Evolutionary conservation across 331 rosid species (phyloP).

Genomic region (Prunus yedoensis): DNA sequence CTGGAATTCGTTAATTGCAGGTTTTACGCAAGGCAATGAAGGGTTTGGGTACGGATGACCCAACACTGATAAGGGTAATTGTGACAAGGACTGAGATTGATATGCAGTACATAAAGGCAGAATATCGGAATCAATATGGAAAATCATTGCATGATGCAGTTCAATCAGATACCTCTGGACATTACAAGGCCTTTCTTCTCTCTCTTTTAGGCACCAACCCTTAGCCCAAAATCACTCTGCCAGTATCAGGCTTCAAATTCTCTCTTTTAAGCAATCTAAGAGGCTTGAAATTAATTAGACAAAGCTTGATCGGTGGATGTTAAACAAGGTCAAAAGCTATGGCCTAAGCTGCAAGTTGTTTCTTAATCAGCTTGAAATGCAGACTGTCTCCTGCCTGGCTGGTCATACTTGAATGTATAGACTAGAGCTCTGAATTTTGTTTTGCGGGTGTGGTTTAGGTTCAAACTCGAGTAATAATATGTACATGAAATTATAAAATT

Average conservation of each 20-base stretch:
- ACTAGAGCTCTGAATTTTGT: not conserved
- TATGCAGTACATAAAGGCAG: slow-evolving; percentile 60
- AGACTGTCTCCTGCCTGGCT: too few relatives aligned
- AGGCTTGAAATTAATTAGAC: too few relatives aligned
- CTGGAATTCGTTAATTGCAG: slow-evolving; percentile 26
- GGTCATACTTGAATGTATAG: not conserved
- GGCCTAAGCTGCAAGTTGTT: too few relatives aligned
- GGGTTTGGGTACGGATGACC: slow-evolving; percentile 76
- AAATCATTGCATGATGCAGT: slow-evolving; percentile 59
- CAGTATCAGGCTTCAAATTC: too few relatives aligned
- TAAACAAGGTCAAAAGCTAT: too few relatives aligned
- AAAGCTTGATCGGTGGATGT: too few relatives aligned
- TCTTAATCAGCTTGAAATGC: too few relatives aligned
- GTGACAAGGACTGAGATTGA: slow-evolving; percentile 76
- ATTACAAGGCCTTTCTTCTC: slow-evolving; percentile 62
- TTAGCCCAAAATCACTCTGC: not conserved
- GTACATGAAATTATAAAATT: not conserved
- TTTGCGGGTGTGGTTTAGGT: not conserved
- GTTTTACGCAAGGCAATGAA: slow-evolving; percentile 63
- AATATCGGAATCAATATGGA: slow-evolving; percentile 48
- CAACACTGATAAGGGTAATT: slow-evolving; percentile 47
- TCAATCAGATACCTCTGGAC: slow-evolving; percentile 68
- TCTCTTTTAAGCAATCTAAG: too few relatives aligned
- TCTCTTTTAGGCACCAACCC: slow-evolving; percentile 50
- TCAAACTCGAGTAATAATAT: not conserved